Conservation (phyloP, 2,329 filamentous ascomycete genomes). For the Ascochyta fabae region DNA sequence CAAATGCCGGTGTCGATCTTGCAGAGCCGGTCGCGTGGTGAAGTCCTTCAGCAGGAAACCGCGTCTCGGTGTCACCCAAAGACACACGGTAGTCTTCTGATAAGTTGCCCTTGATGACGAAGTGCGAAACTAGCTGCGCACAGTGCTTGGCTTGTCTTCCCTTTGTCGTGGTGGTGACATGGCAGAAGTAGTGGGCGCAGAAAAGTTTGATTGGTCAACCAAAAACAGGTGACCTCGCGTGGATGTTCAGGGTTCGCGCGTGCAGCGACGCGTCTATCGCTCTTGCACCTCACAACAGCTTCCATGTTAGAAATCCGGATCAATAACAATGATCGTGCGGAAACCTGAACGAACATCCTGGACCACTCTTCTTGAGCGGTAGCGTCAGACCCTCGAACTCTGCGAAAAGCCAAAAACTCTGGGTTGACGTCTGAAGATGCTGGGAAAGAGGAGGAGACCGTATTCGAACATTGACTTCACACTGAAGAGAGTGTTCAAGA, state of each 20-base stretch:
- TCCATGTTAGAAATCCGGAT: background rate
- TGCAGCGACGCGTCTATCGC: constrained; percentile 18
- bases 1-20: background rate
- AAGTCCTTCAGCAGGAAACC: background rate
- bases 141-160: background rate
- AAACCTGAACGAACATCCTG: background rate
- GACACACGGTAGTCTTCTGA: background rate
- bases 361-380: background rate
- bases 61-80: constrained; percentile 1
- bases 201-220: constrained; percentile 16
- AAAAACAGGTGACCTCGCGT: constrained; percentile 31
- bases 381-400: background rate
- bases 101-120: background rate
- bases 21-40: background rate
- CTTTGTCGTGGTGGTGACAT: background rate
- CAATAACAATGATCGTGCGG: constrained; percentile 6
- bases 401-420: background rate
- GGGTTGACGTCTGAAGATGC: constrained; percentile 29
- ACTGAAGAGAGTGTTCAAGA: constrained; percentile 74
- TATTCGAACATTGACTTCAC: constrained; percentile 73
- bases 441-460: constrained; percentile 36
- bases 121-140: background rate
- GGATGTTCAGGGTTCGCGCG: constrained; percentile 7
- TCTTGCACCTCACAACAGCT: constrained; percentile 7
- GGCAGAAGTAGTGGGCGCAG: background rate